These are phyloP conservation scores for Ploettnerulaceae sp. DNA, from an alignment of 2,329 filamentous ascomycete species.

Conservation along the genomic window DNA sequence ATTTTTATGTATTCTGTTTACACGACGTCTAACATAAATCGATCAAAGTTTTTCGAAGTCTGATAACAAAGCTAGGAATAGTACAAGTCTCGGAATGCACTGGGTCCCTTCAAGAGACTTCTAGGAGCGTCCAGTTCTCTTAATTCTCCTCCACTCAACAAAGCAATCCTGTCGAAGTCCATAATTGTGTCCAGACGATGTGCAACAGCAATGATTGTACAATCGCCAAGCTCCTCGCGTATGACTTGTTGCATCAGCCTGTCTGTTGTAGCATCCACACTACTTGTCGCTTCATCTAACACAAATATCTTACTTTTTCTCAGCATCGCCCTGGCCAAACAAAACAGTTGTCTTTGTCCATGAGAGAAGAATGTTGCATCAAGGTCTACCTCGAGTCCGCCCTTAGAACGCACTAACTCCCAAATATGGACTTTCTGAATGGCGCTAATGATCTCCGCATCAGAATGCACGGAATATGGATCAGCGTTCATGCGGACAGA, in stretches of 20 bases:
- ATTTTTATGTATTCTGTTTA: too few relatives aligned
- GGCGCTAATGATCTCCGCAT: conserved; percentile 40
- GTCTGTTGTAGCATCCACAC: conserved; percentile 48
- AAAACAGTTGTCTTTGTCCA: conserved; percentile 42
- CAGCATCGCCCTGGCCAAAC: conserved; percentile 43
- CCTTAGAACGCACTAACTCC: conserved; percentile 18
- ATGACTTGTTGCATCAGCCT: conserved; percentile 49
- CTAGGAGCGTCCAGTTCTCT: conserved; percentile 59
- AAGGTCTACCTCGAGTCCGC: conserved; percentile 34
- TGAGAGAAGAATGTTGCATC: conserved; percentile 58
- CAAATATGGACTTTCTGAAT: conserved; percentile 40
- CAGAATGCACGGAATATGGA: conserved; percentile 35
- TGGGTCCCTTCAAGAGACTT: too few relatives aligned
- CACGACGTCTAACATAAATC: too few relatives aligned
- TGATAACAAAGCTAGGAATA: too few relatives aligned
- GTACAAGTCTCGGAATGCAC: too few relatives aligned
- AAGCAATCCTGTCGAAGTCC: conserved; percentile 41
- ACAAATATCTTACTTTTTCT: conserved; percentile 34
- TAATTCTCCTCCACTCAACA: conserved; percentile 55
- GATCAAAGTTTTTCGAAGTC: too few relatives aligned
- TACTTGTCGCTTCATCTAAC: conserved; percentile 33
- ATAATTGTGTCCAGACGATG: conserved; percentile 36
- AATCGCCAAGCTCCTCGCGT: conserved; percentile 43
- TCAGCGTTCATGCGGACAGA: conserved; percentile 46
- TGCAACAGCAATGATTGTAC: conserved; percentile 42